Base-by-base conservation (phyloP, 768 basidiomycete genomes). In the Cystobasidium onofrii region DNA sequence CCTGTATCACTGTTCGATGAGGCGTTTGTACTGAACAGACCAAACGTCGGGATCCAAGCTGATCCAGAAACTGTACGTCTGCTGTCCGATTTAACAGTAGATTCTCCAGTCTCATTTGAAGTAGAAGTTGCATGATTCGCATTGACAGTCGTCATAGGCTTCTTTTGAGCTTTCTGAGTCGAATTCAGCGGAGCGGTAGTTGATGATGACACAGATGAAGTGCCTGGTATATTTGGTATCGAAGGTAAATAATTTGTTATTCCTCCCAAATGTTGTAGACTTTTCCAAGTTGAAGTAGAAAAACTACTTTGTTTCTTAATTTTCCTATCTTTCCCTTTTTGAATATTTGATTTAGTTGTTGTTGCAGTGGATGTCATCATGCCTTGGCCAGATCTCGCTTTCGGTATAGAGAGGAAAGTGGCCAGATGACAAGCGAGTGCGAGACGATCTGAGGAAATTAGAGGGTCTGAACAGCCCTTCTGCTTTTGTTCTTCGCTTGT, bases 261-360 rank as follows among this genome's bases (percentile, higher is more conserved):
- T 29, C 12, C 57, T 29, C 23, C 17, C 31, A 60, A 23, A n/a
- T n/a, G n/a, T 15, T 34, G 3, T 13, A 60, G 57, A 60, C 29
- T 60, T 20, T 60, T 60, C 57, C 57, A 60, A 12, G 57, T 60
- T 29, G 57, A 60, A 27, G 57, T 29, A 60, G 57, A 60, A 12
- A 60, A 13, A 60, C 57, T 60, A 60, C 6, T 6, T 29, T 60
- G 57, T 34, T 60, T 60, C 33, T 34, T 27, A 12, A 60, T 27
- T 60, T 60, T 60, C 27, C 23, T 60, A 4, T 29, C 57, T 60
- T 60, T 60, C 57, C 20, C 9, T 20, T 29, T 34, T n/a, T 4
- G 10, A 4, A 60, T 13, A 27, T 25, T 27, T 29, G 57, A 13
- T 15, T 29, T 29, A 12, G 57, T 4, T 60, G 57, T 6, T 13